Percentiles rank a stretch among this genome's conserved stretches.
Evolutionary conservation across 169 alveolate species (phyloP).

Genomic region (Plasmodium ovale): DNA sequence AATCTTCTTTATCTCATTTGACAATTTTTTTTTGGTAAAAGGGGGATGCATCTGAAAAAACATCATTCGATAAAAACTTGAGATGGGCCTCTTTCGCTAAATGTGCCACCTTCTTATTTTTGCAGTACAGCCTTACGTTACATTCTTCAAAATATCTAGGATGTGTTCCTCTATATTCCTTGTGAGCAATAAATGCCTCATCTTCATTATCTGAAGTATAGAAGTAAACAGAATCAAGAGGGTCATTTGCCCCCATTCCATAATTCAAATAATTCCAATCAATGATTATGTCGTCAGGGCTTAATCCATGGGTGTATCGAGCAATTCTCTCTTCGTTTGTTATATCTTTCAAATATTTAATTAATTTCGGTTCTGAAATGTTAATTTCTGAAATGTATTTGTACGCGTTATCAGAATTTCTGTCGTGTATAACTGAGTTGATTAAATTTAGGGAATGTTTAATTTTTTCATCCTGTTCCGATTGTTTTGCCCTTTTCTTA

Average conservation of each 20-base stretch:
- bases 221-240: slow-evolving; percentile 63
- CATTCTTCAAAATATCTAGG: slow-evolving; percentile 73
- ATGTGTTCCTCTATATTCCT: slow-evolving; percentile 64
- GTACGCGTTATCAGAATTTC: slow-evolving; percentile 61
- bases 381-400: slow-evolving; percentile 69
- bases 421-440: slow-evolving; percentile 71
- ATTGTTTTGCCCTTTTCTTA: slow-evolving; percentile 21
- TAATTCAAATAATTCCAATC: slow-evolving; percentile 74
- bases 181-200: slow-evolving; percentile 62
- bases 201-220: slow-evolving; percentile 73
- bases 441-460: slow-evolving; percentile 44
- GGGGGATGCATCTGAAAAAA: slow-evolving; percentile 45
- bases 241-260: slow-evolving; percentile 74
- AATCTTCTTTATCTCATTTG: too few relatives aligned
- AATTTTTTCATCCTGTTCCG: slow-evolving; percentile 30
- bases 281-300: slow-evolving; percentile 66
- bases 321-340: slow-evolving; percentile 66
- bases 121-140: slow-evolving; percentile 62
- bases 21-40: slow-evolving; percentile 13
- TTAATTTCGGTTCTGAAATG: slow-evolving; percentile 56
- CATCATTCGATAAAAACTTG: slow-evolving; percentile 53
- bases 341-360: slow-evolving; percentile 41
- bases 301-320: slow-evolving; percentile 63
- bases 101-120: slow-evolving; percentile 70
- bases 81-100: slow-evolving; percentile 69